A percentile compares a stretch with the other conserved stretches of the same genome.
These are phyloP conservation scores for Tulasnella calospora DNA, from an alignment of 768 basidiomycete genomes.

Conservation along the genomic window DNA sequence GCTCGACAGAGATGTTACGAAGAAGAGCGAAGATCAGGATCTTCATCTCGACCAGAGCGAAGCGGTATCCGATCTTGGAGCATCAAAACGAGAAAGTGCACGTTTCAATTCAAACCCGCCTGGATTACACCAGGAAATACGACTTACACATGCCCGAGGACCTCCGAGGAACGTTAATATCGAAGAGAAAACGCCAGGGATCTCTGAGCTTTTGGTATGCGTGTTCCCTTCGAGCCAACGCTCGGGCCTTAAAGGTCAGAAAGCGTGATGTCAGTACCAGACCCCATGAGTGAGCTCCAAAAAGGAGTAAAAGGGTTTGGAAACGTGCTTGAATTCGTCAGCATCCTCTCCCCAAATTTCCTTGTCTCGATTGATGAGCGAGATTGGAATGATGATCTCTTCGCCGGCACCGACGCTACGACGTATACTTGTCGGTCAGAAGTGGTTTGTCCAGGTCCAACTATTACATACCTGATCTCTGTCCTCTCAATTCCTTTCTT, in stretches of 20 bases:
- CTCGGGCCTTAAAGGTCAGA: constrained; percentile 10
- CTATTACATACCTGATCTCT: constrained; percentile 10
- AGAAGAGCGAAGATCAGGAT: constrained; percentile 48
- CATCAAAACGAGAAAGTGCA: not conserved
- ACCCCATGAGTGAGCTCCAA: not conserved
- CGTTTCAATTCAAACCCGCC: not conserved
- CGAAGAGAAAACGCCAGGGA: constrained; percentile 15
- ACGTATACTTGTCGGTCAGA: not conserved
- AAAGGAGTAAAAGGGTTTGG: not conserved
- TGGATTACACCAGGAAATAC: not conserved
- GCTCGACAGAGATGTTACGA: constrained; percentile 49
- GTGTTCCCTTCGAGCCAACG: constrained; percentile 10
- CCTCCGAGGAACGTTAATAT: constrained; percentile 26
- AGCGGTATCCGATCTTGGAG: constrained; percentile 15
- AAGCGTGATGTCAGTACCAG: not conserved
- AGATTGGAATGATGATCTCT: constrained; percentile 37
- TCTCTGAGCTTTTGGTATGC: not conserved
- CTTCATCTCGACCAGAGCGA: constrained; percentile 34
- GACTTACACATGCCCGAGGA: constrained; percentile 24
- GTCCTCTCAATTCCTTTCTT: not conserved
- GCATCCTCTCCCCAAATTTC: constrained; percentile 62
- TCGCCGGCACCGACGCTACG: not conserved
- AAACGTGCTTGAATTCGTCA: constrained; percentile 49
- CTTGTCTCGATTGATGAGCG: constrained; percentile 49
- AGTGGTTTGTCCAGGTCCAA: not conserved